Evolutionary conservation across 2,329 filamentous ascomycete species (phyloP).

Genomic region (Cladorrhinum sp.): DNA sequence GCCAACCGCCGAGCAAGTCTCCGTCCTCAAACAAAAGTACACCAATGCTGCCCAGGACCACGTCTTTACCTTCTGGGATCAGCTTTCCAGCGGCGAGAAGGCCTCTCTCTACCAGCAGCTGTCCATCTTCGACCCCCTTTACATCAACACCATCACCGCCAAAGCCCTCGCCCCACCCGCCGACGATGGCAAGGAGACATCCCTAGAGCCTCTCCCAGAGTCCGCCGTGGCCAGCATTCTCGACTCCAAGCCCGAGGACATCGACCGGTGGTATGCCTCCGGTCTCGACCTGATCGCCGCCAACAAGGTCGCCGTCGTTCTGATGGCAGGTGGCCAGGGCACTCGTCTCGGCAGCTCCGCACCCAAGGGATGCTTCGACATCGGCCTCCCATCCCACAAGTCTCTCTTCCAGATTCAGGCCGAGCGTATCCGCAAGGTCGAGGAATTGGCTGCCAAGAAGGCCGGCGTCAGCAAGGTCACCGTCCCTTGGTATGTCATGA

Average conservation of each 20-base stretch:
- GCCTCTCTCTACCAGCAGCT: constrained; percentile 78
- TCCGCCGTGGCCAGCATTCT: constrained; percentile 85
- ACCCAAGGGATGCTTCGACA: constrained; percentile 97
- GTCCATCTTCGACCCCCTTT: constrained; percentile 72
- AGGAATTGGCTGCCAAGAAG: constrained; percentile 69
- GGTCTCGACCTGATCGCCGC: constrained; percentile 77
- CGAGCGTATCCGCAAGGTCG: constrained; percentile 84
- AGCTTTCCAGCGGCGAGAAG: constrained; percentile 70
- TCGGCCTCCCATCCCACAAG: constrained; percentile 88
- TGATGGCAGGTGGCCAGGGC: constrained; percentile 97
- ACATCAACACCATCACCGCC: constrained; percentile 84
- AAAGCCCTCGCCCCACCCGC: constrained; percentile 75
- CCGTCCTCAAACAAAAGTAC: constrained; percentile 69
- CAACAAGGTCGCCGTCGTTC: constrained; percentile 77
- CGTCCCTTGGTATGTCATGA: constrained; percentile 99
- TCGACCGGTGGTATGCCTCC: constrained; percentile 79
- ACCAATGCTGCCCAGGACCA: constrained; percentile 72
- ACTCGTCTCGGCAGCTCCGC: constrained; percentile 91
- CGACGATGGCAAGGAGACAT: constrained; percentile 49
- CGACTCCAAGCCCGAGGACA: constrained; percentile 75
- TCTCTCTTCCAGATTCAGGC: constrained; percentile 97
- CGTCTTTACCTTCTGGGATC: constrained; percentile 84
- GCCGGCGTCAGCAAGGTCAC: constrained; percentile 52
- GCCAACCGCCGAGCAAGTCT: constrained; percentile 64
- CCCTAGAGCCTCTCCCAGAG: constrained; percentile 83